These are phyloP conservation scores for Cardamine occulta DNA, from an alignment of 345 rosid genomes.

Conservation along the genomic window DNA sequence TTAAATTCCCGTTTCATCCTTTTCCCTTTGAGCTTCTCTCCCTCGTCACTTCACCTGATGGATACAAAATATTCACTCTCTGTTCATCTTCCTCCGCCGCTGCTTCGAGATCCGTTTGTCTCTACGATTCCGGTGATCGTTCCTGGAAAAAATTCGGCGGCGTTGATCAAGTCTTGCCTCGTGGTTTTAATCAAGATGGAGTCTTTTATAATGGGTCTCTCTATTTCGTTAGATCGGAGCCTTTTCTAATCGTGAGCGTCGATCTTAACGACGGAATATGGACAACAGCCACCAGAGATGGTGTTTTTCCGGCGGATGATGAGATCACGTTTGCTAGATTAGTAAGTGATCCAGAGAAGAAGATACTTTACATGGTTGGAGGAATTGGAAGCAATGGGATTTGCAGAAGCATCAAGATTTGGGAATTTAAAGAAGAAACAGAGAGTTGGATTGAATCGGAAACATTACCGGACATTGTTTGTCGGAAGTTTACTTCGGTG, in stretches of 20 bases:
- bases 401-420: conserved; percentile 70
- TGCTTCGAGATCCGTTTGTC: conserved; percentile 44
- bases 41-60: conserved; percentile 53
- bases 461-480: conserved; percentile 72
- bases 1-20: conserved; percentile 66
- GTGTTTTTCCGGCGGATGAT: conserved; percentile 45
- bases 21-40: conserved; percentile 66
- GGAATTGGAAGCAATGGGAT: conserved; percentile 85
- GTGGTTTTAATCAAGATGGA: conserved; percentile 60
- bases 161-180: conserved; percentile 49
- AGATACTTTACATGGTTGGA: conserved; percentile 69
- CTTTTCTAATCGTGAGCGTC: conserved; percentile 57
- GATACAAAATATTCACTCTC: conserved; percentile 68
- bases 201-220: conserved; percentile 59
- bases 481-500: conserved; percentile 77
- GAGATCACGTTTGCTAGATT: conserved; percentile 70
- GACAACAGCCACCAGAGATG: conserved; percentile 40
- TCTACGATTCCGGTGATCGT: conserved; percentile 60
- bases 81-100: conserved; percentile 46
- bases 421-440: conserved; percentile 53
- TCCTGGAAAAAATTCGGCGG: conserved; percentile 60
- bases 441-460: conserved; percentile 65
- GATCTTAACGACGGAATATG: conserved; percentile 56
- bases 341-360: conserved; percentile 55
- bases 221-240: conserved; percentile 68